phyloP scores from a whole-genome alignment of 2,329 filamentous ascomycete species.

The Fusarium burgessii region DNA sequence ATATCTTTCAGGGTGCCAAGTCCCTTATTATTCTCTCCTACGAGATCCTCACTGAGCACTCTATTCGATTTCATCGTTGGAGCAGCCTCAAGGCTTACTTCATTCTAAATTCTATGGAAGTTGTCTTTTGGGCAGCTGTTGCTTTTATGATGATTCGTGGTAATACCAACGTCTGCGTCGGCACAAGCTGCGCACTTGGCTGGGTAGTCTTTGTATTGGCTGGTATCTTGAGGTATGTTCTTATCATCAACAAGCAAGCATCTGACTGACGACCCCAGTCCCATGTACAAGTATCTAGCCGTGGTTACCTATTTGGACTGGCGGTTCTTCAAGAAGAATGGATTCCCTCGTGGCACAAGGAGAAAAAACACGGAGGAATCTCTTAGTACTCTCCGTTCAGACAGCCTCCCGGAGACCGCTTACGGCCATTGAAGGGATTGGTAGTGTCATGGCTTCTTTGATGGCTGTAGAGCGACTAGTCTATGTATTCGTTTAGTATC shows the following conservation, averaged over 20 bases:
- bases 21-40: slow-evolving; percentile 5
- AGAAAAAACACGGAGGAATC: background rate
- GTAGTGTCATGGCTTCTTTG: too few species aligned
- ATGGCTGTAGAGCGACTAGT: too few species aligned
- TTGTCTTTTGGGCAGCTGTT: slow-evolving; percentile 6
- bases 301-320: slow-evolving; percentile 8
- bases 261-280: background rate
- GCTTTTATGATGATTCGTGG: slow-evolving; percentile 5
- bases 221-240: background rate
- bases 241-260: accelerated
- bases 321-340: slow-evolving; percentile 15
- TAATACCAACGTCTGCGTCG: background rate
- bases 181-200: slow-evolving; percentile 1
- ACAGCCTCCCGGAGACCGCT: background rate
- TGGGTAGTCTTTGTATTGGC: slow-evolving; percentile 3
- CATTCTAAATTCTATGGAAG: slow-evolving; percentile 2
- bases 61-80: background rate
- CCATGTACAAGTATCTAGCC: slow-evolving; percentile 4
- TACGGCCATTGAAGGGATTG: background rate
- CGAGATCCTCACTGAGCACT: slow-evolving; percentile 3
- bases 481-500: slow-evolving; percentile 48
- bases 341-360: background rate
- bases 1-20: background rate
- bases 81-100: slow-evolving; percentile 6
- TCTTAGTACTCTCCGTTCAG: background rate